Evolutionary conservation across 23 red algal genomes (phyloP), one percentile per base, ranked within the genome.

Genomic region (Pyropia haitanensis): DNA sequence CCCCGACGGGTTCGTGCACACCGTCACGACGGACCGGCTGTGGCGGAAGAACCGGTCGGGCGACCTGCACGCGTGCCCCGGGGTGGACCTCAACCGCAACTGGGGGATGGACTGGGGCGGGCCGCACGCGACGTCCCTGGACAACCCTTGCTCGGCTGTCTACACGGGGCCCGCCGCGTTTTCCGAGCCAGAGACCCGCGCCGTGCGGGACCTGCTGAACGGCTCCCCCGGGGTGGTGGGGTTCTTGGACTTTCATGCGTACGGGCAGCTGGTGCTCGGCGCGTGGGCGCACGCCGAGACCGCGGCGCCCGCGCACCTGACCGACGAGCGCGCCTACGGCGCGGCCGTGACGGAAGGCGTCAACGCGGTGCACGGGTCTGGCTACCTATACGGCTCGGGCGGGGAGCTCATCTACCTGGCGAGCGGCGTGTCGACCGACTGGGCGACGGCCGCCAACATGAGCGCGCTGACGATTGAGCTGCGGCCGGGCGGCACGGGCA

Each of bases 1-100:
- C 55, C 55, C 55, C 19, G 55, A 58, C 24, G 55, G 55, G 0
- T 58, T 22, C 16, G 55, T 58, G 7, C 55, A 58, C 18, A 58
- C 55, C 18, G 18, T 58, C 55, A 25, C 18, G 24, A 20, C 19
- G 20, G 24, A 58, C 24, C 55, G 55, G 7, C 24, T 58, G 6
- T 58, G 55, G 55, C 55, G 55, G 20, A 58, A 58, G 10, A 58
- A 58, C 24, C 55, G 55, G 20, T 20, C 55, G 24, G 55, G 18
- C 2, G 55, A 58, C 24, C 24, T 20, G 4, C 19, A 58, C 55
- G 18, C 4, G 1, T 58, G 55, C 55, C 18, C 55, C 55, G 55
- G 55, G 13, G 55, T 58, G 4, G 55, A 58, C 55, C 24, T 58
- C 3, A 58, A 58, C 55, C 55, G 55, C 18, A 58, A 58, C 24